phyloP scores from a whole-genome alignment of 2,329 filamentous ascomycete genomes.

The Aspergillus hiratsukae region DNA sequence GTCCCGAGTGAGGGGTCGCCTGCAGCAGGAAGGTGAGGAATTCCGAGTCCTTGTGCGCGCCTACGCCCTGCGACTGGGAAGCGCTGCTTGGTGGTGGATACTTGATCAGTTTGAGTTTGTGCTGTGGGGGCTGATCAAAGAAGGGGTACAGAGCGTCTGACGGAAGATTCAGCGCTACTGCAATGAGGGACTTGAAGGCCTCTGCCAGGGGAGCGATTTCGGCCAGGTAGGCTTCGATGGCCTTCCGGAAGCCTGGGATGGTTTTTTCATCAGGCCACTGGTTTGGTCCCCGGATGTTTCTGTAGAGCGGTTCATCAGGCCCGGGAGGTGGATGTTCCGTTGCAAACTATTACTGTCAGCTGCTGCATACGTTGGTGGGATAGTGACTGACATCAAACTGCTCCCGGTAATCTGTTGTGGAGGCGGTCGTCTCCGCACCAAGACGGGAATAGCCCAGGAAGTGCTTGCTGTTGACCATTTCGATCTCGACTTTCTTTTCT shows the following conservation, averaged over 20 bases:
- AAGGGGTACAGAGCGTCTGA: constrained; percentile 26
- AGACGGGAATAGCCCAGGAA: constrained; percentile 35
- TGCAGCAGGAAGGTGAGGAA: constrained; percentile 49
- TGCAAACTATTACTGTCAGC: constrained; percentile 34
- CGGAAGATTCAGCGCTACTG: constrained; percentile 30
- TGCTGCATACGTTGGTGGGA: constrained; percentile 17
- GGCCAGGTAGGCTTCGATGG: constrained; percentile 27
- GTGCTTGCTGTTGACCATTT: constrained; percentile 39
- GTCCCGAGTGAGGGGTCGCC: constrained; percentile 40
- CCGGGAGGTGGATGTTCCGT: constrained; percentile 33
- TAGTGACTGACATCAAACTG: constrained; percentile 30
- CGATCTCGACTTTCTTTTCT: constrained; percentile 47
- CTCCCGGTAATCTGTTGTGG: constrained; percentile 31
- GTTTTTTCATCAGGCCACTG: constrained; percentile 34
- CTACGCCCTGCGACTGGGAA: constrained; percentile 36
- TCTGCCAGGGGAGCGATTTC: constrained; percentile 22
- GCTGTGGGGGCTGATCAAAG: constrained; percentile 31
- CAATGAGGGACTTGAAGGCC: constrained; percentile 27
- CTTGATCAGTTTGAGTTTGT: constrained; percentile 39
- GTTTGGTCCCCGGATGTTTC: constrained; percentile 33
- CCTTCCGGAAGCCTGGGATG: constrained; percentile 29
- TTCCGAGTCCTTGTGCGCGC: constrained; percentile 48
- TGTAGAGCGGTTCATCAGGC: constrained; percentile 31
- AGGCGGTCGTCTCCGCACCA: constrained; percentile 31
- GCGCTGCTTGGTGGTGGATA: constrained; percentile 37